Base-by-base conservation (phyloP, 164 flowering plant species). In the Paratinospora sagittata region DNA sequence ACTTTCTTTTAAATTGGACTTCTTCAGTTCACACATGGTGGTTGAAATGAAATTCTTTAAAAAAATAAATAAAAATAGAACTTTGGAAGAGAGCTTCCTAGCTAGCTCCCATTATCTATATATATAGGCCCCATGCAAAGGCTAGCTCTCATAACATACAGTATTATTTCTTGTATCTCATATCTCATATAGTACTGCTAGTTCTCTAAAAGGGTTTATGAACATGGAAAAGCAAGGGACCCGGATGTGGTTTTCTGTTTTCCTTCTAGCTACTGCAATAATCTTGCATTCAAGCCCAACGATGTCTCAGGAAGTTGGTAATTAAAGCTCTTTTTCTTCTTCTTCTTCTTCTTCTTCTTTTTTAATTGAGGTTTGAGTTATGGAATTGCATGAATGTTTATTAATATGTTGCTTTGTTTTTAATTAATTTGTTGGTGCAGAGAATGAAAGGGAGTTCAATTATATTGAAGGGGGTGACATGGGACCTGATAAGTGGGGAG, bases 401-500 rank as follows among this genome's bases (percentile, higher is more conserved):
- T 36, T 36, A 7, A 39, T 11, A 39, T n/a, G n/a, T n/a, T n/a
- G 43, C 0, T 39, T 39, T 36, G 8, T 3, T 36, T 39, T 39
- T 39, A 1, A 39, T 39, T 39, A 11, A 7, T 39, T n/a, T 39
- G 43, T 24, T 77, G 63, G 3, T 76, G 79, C 81, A 88, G 93
- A 86, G 66, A 77, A 87, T 70, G 89, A 89, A 47, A 70, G 66
- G 3, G 90, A 82, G 68, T 86, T 85, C 65, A 43, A 71, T 69
- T 86, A 87, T 70, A 14, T 37, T 0, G 57, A 57, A 57, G 69
- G 72, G 1, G 70, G 83, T 47, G 77, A 41, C 1, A 80, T 27
- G 23, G 90, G 91, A 7, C 93, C 93, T 8, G 70, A 37, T 1
- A 21, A 65, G 0, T 86, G 90, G 94, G 90, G 88, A 66, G 76